A percentile compares a stretch with the other conserved stretches of the same genome.
Evolutionary conservation across 2,329 filamentous ascomycete species (phyloP).

Genomic region (Didymella arachidicola): DNA sequence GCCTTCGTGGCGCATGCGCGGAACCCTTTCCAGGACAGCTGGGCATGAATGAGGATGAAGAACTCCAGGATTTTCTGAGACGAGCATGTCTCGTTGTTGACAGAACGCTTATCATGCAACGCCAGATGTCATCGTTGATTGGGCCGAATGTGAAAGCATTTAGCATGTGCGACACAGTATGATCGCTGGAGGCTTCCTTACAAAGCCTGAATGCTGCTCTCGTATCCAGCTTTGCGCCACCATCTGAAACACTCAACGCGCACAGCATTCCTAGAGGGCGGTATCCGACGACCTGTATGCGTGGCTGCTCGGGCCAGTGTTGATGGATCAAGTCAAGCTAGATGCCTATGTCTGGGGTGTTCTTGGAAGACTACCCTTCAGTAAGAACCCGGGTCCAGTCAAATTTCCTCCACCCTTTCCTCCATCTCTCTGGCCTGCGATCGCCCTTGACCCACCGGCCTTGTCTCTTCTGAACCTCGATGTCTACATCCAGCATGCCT

Average conservation of each 20-base stretch:
- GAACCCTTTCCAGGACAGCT: conserved; percentile 1
- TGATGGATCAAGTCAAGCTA: not conserved
- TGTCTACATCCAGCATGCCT: conserved; percentile 85
- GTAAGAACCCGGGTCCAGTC: conserved; percentile 79
- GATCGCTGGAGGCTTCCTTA: conserved; percentile 23
- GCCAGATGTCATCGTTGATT: conserved; percentile 27
- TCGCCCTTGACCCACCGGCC: conserved; percentile 80
- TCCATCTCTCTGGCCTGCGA: conserved; percentile 75
- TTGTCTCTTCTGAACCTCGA: conserved; percentile 87
- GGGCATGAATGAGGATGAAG: conserved; percentile 3
- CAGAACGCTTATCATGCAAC: conserved; percentile 20
- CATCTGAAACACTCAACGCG: conserved; percentile 28
- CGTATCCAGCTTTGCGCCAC: conserved; percentile 25
- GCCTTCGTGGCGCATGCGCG: conserved; percentile 17
- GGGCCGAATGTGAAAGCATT: conserved; percentile 21
- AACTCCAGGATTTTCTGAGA: not conserved
- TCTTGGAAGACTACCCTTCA: conserved; percentile 49
- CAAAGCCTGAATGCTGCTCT: conserved; percentile 13
- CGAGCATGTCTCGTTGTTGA: conserved; percentile 26
- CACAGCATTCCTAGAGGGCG: conserved; percentile 17
- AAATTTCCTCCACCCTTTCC: conserved; percentile 87
- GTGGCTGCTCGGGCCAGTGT: not conserved
- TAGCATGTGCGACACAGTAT: conserved; percentile 31
- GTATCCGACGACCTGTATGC: not conserved
- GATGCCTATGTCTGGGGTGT: not conserved